Percentiles rank a stretch among this genome's conserved stretches.
Conservation (phyloP, 2,329 filamentous ascomycete species). For the Zasmidium angulare region DNA sequence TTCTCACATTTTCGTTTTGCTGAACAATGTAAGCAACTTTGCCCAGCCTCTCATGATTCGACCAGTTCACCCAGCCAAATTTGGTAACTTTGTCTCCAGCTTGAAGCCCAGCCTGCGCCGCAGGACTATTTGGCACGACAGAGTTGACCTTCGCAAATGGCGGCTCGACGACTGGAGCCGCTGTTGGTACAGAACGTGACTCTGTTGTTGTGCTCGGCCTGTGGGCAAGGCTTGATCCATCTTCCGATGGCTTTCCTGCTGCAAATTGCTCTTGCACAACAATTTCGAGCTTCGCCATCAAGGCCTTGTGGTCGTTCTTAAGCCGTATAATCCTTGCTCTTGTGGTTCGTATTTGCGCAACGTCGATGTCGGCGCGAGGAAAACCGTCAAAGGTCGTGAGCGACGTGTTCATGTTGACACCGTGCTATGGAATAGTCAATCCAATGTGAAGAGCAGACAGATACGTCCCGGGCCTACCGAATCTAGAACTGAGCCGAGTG, state of each 20-base stretch:
- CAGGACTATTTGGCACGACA: slow-evolving; percentile 75
- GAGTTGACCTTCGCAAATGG: slow-evolving; percentile 90
- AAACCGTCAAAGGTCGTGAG: slow-evolving; percentile 88
- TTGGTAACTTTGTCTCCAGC: slow-evolving; percentile 76
- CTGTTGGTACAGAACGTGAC: slow-evolving; percentile 8
- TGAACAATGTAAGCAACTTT: slow-evolving; percentile 89
- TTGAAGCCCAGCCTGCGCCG: slow-evolving; percentile 76
- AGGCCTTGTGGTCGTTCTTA: slow-evolving; percentile 87
- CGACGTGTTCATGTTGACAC: slow-evolving; percentile 86
- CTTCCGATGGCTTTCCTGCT: slow-evolving; percentile 24
- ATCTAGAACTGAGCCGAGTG: slow-evolving; percentile 80
- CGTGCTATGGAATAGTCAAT: slow-evolving; percentile 64
- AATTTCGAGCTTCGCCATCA: slow-evolving; percentile 82
- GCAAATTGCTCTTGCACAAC: slow-evolving; percentile 89
- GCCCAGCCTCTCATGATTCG: slow-evolving; percentile 81
- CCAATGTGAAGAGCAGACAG: neutral
- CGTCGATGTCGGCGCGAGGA: slow-evolving; percentile 88
- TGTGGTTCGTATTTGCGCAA: slow-evolving; percentile 94
- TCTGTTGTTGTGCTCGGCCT: slow-evolving; percentile 22
- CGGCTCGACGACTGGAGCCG: slow-evolving; percentile 47
- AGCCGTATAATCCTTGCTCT: slow-evolving; percentile 84
- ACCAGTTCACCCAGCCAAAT: slow-evolving; percentile 80
- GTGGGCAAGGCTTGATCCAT: slow-evolving; percentile 5
- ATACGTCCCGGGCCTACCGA: slow-evolving; percentile 59
- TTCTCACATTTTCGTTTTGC: slow-evolving; percentile 79